Conservation (phyloP, 495 filamentous ascomycete genomes). For the Pyrenula aspistea region DNA sequence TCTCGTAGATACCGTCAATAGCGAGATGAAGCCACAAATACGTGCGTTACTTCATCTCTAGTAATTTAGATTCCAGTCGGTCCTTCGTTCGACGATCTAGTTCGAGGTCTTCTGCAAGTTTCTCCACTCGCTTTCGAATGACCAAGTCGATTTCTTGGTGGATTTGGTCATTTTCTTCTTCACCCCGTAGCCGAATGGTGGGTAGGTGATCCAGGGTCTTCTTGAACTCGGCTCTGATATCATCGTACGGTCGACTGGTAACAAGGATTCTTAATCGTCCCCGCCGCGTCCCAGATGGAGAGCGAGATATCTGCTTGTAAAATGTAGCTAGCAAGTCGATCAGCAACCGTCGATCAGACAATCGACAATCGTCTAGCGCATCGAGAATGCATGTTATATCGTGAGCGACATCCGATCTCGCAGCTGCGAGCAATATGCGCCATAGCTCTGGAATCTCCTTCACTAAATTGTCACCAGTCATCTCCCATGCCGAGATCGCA, state of each 20-base stretch:
- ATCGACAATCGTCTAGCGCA: slow-evolving; percentile 19
- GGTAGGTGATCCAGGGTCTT: slow-evolving; percentile 8
- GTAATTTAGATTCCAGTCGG: slow-evolving; percentile 4
- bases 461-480: slow-evolving; percentile 3
- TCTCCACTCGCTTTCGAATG: slow-evolving; percentile 14
- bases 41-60: slow-evolving; percentile 10
- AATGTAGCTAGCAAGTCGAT: slow-evolving; percentile 1
- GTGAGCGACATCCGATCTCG: background rate
- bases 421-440: slow-evolving; percentile 6
- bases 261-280: slow-evolving; percentile 24
- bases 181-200: slow-evolving; percentile 20
- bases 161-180: slow-evolving; percentile 22
- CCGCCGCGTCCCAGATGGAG: background rate
- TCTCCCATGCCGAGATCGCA: slow-evolving; percentile 4
- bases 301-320: background rate
- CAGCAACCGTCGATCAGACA: slow-evolving; percentile 1
- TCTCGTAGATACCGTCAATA: slow-evolving; percentile 3
- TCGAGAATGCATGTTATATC: slow-evolving; percentile 16
- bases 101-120: slow-evolving; percentile 8
- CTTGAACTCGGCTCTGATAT: slow-evolving; percentile 18
- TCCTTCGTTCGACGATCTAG: background rate
- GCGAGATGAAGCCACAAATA: slow-evolving; percentile 13
- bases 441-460: slow-evolving; percentile 8
- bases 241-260: slow-evolving; percentile 28
- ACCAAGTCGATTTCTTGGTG: slow-evolving; percentile 25